Evolutionary conservation across 208 protist genomes (phyloP), one percentile per base, ranked within the genome.

Genomic region (Spongospora subterranea): DNA sequence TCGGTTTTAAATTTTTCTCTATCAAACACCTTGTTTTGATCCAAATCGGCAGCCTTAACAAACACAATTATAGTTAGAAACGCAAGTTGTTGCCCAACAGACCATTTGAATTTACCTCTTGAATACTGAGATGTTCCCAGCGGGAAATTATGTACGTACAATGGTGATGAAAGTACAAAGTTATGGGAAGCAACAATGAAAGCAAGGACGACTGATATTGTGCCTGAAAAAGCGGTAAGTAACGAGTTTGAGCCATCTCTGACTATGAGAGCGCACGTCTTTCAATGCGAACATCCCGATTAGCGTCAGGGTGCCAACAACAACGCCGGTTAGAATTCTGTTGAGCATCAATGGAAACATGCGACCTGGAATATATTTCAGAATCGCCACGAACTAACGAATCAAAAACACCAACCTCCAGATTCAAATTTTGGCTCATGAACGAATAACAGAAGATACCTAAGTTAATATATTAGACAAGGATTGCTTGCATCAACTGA

Each of bases 381-480:
- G n/a, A n/a, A 60, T 60, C 50, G 6, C 50, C 24, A 60, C 6
- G 24, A 29, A 6, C 13, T 60, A 60, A 60, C 6, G 24, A 29
- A 6, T 29, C 6, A 60, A 24, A 29, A 60, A 60, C 6, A 60
- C 6, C 6, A 29, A 60, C 50, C 71, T 35, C 71, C 71, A 13
- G 17, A 40, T 43, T 82, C 71, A 82, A 45, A 82, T 43, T 82
- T 82, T 43, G 71, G 71, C n/a, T 82, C 71, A n/a, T 82, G 71
- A 82, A 82, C n/a, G 71, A 82, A 82, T 35, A 82, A 6, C n/a
- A 82, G n/a, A 20, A 82, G n/a, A 43, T 82, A 82, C n/a, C 71
- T 82, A n/a, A n/a, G n/a, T 20, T n/a, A n/a, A 45, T 82, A 39
- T 35, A 43, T 6, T n/a, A 43, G 13, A 82, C 71, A 82, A 35